These are phyloP conservation scores for Mariannaea sp. DNA, from an alignment of 2,329 filamentous ascomycete genomes.

Conservation along the genomic window DNA sequence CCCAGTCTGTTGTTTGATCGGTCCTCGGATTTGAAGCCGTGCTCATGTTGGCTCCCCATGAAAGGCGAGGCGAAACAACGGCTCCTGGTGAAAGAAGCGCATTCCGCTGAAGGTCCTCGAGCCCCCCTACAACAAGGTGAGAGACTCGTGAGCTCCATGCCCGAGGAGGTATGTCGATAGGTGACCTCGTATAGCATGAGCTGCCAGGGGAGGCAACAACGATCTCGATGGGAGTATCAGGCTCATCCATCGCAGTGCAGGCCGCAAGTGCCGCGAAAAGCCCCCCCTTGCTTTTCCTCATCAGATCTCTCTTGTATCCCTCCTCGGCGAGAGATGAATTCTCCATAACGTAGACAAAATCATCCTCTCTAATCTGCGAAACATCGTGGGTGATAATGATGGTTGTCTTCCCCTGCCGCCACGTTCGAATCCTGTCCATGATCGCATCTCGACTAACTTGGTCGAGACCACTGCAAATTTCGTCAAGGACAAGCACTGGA, in stretches of 20 bases:
- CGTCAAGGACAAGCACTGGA: constrained; percentile 83
- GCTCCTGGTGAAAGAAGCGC: constrained; percentile 15
- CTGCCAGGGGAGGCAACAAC: constrained; percentile 20
- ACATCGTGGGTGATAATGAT: constrained; percentile 94
- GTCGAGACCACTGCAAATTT: constrained; percentile 86
- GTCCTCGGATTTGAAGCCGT: constrained; percentile 27
- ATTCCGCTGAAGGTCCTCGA: constrained; percentile 27
- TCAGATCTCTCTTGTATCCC: constrained; percentile 65
- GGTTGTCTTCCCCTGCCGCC: constrained; percentile 82
- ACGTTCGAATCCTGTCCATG: constrained; percentile 75
- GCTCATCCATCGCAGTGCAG: neutral
- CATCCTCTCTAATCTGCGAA: constrained; percentile 70
- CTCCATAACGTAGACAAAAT: constrained; percentile 83
- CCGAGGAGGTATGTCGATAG: constrained; percentile 8
- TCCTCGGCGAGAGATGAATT: constrained; percentile 69
- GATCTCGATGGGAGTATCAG: constrained; percentile 20
- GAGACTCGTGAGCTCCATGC: constrained; percentile 25
- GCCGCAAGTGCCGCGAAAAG: constrained; percentile 52
- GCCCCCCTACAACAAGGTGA: constrained; percentile 24
- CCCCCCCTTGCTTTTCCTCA: constrained; percentile 49
- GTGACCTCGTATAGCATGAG: constrained; percentile 13
- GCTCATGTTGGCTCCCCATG: constrained; percentile 30
- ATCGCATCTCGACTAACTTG: constrained; percentile 69
- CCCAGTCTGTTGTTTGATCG: constrained; percentile 31
- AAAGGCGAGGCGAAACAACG: constrained; percentile 23